These are phyloP conservation scores for Fusarium torulosum DNA, from an alignment of 2,329 filamentous ascomycete genomes.

Conservation along the genomic window DNA sequence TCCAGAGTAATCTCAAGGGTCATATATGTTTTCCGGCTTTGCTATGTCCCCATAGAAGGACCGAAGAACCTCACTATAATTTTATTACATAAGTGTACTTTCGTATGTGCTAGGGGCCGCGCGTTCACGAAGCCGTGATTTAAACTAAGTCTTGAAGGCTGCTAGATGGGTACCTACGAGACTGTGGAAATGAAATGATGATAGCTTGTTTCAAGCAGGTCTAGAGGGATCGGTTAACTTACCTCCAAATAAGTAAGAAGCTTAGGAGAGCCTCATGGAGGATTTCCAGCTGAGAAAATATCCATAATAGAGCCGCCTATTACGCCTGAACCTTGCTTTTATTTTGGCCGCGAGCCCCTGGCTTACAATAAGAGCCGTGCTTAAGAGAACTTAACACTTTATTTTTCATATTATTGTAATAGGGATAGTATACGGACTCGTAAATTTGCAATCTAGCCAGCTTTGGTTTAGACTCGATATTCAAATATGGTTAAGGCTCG, in stretches of 20 bases:
- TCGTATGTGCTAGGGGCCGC: background rate
- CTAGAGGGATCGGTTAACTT: background rate
- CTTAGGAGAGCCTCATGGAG: background rate
- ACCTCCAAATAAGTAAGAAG: background rate
- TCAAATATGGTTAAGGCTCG: background rate
- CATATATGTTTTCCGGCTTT: background rate
- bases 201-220: too few relatives aligned
- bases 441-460: background rate
- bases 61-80: background rate
- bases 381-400: background rate
- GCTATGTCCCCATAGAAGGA: background rate
- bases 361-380: background rate
- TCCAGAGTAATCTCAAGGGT: too few relatives aligned
- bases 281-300: background rate
- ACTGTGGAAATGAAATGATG: too few relatives aligned
- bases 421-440: background rate
- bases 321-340: background rate
- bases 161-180: too few relatives aligned
- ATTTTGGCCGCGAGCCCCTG: background rate
- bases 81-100: background rate
- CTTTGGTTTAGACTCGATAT: background rate
- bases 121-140: background rate
- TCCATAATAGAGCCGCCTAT: background rate
- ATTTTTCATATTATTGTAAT: background rate
- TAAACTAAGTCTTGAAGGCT: background rate